These are phyloP conservation scores for Xenoacremonium recifei DNA, from an alignment of 2,329 filamentous ascomycete genomes.

Conservation along the genomic window DNA sequence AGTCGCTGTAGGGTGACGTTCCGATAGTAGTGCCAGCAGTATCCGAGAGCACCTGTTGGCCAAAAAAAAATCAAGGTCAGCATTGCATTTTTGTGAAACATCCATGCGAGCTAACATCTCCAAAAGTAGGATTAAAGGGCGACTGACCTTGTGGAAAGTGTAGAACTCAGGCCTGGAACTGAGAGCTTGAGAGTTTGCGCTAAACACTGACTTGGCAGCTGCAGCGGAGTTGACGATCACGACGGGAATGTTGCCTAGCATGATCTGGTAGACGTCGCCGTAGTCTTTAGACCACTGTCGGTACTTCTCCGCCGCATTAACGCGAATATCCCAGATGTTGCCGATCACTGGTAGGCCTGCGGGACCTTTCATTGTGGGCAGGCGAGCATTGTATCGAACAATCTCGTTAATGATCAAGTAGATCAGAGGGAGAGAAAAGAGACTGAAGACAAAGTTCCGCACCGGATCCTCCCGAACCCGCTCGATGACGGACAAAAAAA, in stretches of 20 bases:
- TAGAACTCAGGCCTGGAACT: constrained; percentile 57
- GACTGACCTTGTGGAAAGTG: constrained; percentile 54
- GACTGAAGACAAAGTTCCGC: too few species aligned
- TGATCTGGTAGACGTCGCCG: constrained; percentile 53
- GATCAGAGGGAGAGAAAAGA: too few species aligned
- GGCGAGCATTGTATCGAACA: constrained; percentile 41
- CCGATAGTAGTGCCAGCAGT: constrained; percentile 68
- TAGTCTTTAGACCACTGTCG: constrained; percentile 50
- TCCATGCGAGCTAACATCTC: too few species aligned
- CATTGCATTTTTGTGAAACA: too few species aligned
- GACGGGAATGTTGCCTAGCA: constrained; percentile 55
- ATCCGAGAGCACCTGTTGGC: constrained; percentile 60
- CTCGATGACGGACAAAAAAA: too few species aligned
- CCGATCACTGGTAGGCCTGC: constrained; percentile 52
- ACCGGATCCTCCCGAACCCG: too few species aligned
- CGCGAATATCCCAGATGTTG: constrained; percentile 53
- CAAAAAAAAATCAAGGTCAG: too few species aligned
- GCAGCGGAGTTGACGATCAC: constrained; percentile 55
- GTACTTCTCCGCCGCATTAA: constrained; percentile 56
- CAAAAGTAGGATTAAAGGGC: neutral
- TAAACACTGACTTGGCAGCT: constrained; percentile 49
- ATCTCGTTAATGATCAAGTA: constrained; percentile 51
- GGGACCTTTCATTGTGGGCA: constrained; percentile 47
- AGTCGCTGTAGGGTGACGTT: constrained; percentile 65
- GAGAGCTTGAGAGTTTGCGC: constrained; percentile 51